Percentiles rank a stretch among this genome's conserved stretches.
Evolutionary conservation across 2,329 filamentous ascomycete species (phyloP).

Genomic region (Xylariales sp.): DNA sequence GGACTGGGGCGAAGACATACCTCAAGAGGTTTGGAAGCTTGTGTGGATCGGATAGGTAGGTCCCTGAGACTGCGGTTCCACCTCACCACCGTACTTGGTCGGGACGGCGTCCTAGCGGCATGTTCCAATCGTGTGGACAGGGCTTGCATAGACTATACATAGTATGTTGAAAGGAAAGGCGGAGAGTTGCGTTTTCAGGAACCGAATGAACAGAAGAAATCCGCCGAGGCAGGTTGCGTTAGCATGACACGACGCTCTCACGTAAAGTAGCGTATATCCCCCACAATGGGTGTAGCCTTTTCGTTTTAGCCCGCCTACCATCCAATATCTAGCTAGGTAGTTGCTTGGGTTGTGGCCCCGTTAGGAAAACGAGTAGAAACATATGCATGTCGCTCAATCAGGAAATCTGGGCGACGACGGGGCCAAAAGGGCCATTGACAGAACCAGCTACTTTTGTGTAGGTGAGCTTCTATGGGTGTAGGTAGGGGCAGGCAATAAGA

Average conservation of each 20-base stretch:
- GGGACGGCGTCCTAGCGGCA: slow-evolving; percentile 10
- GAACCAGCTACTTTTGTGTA: neutral
- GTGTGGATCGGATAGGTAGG: slow-evolving; percentile 25
- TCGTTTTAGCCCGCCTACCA: slow-evolving; percentile 5
- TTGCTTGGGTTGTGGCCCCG: slow-evolving; percentile 40
- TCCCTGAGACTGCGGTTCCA: slow-evolving; percentile 24
- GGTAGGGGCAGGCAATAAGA: slow-evolving; percentile 16
- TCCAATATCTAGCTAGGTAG: neutral
- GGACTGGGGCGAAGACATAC: slow-evolving; percentile 42
- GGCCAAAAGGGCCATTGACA: slow-evolving; percentile 10
- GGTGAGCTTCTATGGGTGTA: slow-evolving; percentile 10
- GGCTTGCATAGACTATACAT: slow-evolving; percentile 31
- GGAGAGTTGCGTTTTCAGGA: slow-evolving; percentile 31
- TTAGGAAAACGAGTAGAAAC: slow-evolving; percentile 40
- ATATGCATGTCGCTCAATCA: slow-evolving; percentile 47
- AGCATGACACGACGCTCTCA: slow-evolving; percentile 4
- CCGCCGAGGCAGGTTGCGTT: slow-evolving; percentile 9
- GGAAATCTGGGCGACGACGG: slow-evolving; percentile 38
- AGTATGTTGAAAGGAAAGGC: slow-evolving; percentile 21
- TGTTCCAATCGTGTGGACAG: slow-evolving; percentile 26
- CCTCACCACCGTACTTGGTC: slow-evolving; percentile 24
- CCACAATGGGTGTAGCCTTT: neutral
- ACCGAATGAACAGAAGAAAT: slow-evolving; percentile 10
- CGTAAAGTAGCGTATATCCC: neutral
- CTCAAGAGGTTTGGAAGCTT: slow-evolving; percentile 22